phyloP scores from a whole-genome alignment of 2,329 filamentous ascomycete genomes.

The Exophiala oligosperma region DNA sequence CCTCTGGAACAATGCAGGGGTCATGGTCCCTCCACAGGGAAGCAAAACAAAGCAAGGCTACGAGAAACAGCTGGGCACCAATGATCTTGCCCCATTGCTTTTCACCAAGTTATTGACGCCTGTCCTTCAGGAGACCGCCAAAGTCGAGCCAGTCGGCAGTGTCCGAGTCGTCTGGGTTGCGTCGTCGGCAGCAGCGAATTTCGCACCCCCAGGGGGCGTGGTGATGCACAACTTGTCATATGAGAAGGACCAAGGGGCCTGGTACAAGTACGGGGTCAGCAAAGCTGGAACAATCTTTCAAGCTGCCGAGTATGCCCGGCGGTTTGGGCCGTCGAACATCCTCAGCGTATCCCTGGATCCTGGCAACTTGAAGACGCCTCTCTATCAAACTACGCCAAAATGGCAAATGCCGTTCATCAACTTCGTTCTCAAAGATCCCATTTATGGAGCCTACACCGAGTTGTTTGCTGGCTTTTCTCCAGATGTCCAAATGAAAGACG shows the following conservation, averaged over 20 bases:
- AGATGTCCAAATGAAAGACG: slow-evolving; percentile 42
- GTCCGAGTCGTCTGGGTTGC: slow-evolving; percentile 31
- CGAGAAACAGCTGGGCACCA: slow-evolving; percentile 40
- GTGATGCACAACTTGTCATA: neutral
- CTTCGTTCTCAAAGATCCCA: slow-evolving; percentile 33
- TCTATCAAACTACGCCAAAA: slow-evolving; percentile 33
- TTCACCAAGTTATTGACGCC: slow-evolving; percentile 40
- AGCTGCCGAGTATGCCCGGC: slow-evolving; percentile 26
- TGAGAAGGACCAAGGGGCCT: neutral
- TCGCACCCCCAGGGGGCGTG: slow-evolving; percentile 3
- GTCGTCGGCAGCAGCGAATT: neutral
- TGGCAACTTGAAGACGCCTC: slow-evolving; percentile 36
- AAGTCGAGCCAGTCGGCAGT: slow-evolving; percentile 25
- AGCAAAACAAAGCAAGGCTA: slow-evolving; percentile 35
- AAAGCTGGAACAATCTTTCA: slow-evolving; percentile 15
- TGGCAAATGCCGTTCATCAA: slow-evolving; percentile 25
- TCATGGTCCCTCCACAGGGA: slow-evolving; percentile 37
- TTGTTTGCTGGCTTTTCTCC: slow-evolving; percentile 49
- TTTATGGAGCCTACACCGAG: slow-evolving; percentile 49
- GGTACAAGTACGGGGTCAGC: slow-evolving; percentile 1
- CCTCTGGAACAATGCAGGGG: slow-evolving; percentile 39
- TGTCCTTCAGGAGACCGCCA: slow-evolving; percentile 31
- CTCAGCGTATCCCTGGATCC: slow-evolving; percentile 32
- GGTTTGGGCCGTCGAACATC: slow-evolving; percentile 18
- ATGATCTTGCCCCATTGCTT: slow-evolving; percentile 37